These are phyloP conservation scores for Mortierella sp. DNA, from an alignment of 371 early-diverging fungal genomes.

Conservation along the genomic window DNA sequence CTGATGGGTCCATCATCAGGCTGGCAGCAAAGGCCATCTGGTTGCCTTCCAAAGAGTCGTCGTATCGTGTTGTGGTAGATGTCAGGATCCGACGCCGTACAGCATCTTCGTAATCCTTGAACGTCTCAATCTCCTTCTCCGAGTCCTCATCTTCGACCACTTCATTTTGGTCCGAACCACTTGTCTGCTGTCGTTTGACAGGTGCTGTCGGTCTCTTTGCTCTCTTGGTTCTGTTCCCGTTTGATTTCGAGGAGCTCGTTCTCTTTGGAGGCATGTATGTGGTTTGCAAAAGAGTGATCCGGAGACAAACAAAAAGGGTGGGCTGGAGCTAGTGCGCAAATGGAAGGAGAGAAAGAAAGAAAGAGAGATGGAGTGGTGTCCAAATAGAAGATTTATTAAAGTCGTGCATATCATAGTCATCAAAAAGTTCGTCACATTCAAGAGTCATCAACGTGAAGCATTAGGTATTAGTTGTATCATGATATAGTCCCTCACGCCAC, in stretches of 20 bases:
- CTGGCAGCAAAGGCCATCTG: slow-evolving; percentile 19
- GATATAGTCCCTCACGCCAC: too few species aligned
- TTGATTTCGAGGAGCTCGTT: neutral
- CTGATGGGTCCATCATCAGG: slow-evolving; percentile 26
- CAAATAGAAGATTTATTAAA: too few species aligned
- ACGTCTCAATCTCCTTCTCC: slow-evolving; percentile 28
- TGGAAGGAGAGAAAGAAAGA: too few species aligned
- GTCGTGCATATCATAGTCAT: too few species aligned
- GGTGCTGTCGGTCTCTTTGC: neutral
- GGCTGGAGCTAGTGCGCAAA: too few species aligned
- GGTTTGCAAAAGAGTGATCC: too few species aligned
- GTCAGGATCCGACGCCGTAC: slow-evolving; percentile 29
- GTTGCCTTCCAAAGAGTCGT: slow-evolving; percentile 22
- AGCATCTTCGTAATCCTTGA: slow-evolving; percentile 33
- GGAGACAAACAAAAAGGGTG: too few species aligned
- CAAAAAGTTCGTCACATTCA: too few species aligned
- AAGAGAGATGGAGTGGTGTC: too few species aligned
- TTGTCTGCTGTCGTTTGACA: neutral
- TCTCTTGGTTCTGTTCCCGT: neutral
- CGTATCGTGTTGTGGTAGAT: slow-evolving; percentile 31
- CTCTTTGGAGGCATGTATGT: slow-evolving; percentile 18
- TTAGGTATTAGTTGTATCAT: too few species aligned
- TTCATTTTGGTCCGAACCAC: slow-evolving; percentile 1
- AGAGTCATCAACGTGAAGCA: too few species aligned
- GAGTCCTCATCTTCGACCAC: slow-evolving; percentile 11